A percentile compares a stretch with the other conserved stretches of the same genome.
phyloP scores from a whole-genome alignment of 768 basidiomycete genomes.

The Suillus hirtellus region DNA sequence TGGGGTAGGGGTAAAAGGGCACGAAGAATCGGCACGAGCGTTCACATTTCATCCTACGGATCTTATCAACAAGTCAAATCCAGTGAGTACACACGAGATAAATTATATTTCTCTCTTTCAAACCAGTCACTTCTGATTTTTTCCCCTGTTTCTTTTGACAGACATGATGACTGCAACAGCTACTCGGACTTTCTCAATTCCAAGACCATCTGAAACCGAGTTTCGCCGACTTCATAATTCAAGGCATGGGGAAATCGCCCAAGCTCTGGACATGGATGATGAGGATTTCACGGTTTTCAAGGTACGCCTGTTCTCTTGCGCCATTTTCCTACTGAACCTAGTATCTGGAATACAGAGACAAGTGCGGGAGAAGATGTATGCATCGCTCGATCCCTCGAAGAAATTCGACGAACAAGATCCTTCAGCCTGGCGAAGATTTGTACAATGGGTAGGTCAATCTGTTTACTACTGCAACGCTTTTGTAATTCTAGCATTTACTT shows the following conservation, averaged over 20 bases:
- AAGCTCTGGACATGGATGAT: not conserved
- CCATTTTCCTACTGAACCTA: not conserved
- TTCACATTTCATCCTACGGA: not conserved
- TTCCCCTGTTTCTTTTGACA: not conserved
- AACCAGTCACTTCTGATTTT: not conserved
- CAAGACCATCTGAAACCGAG: not conserved
- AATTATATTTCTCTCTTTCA: not conserved
- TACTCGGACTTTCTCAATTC: not conserved
- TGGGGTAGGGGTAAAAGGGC: not conserved
- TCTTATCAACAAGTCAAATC: not conserved
- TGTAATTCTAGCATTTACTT: not conserved
- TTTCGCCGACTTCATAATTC: not conserved
- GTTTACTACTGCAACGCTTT: not conserved
- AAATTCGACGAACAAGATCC: conserved; percentile 1
- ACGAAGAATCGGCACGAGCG: not conserved
- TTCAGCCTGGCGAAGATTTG: not conserved
- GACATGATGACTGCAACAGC: not conserved
- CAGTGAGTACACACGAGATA: not conserved
- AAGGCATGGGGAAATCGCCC: not conserved
- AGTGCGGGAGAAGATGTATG: not conserved
- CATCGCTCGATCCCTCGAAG: not conserved
- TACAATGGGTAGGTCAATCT: not conserved
- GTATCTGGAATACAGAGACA: not conserved
- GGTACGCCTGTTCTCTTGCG: not conserved
- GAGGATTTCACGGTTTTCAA: not conserved